Evolutionary conservation across 225 moss, liverwort and hornwort species (phyloP), one percentile per base, ranked within the genome.

Genomic region (Polytrichum commune): DNA sequence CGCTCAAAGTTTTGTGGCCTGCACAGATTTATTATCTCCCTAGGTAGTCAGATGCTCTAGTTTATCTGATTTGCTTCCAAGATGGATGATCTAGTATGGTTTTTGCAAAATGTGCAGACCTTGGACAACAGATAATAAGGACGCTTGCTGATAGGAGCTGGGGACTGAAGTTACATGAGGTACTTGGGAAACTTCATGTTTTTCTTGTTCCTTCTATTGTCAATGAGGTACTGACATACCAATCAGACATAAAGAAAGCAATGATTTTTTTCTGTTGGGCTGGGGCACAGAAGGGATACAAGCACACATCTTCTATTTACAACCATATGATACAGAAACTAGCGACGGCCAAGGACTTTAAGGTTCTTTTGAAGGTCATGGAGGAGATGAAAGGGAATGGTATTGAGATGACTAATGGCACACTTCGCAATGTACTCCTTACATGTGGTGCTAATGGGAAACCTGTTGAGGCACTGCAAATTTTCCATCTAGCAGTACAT

Each of bases 371-470:
- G 61, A 27, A 58, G 53, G 55, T 82, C 27, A 69, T 78, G 69
- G 70, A 74, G 60, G 77, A 77, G 61, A 78, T 82, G 81, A 65
- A 60, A 53, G 63, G 60, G 35, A 73, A 74, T 29, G 69, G 73
- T 7, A 69, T 64, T 58, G 70, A 71, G 63, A 73, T 73, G 6
- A 73, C 68, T 66, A 32, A 58, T 26, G 65, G 61, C 3, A 82
- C 81, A 10, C 69, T 77, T 30, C 70, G 73, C 33, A 8, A 38
- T 22, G 35, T 77, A 20, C 67, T 82, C 18, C 65, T 54, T 35
- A 71, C 69, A 64, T 82, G 72, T 62, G 74, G 70, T 54, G 69
- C 73, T 13, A 70, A 74, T 24, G 73, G 69, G 67, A 73, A 77
- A 65, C 73, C 74, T 23, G 63, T 77, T 9, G 77, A 82, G 60